phyloP scores from a whole-genome alignment of 2,329 filamentous ascomycete species.

The Epichloe sibirici region DNA sequence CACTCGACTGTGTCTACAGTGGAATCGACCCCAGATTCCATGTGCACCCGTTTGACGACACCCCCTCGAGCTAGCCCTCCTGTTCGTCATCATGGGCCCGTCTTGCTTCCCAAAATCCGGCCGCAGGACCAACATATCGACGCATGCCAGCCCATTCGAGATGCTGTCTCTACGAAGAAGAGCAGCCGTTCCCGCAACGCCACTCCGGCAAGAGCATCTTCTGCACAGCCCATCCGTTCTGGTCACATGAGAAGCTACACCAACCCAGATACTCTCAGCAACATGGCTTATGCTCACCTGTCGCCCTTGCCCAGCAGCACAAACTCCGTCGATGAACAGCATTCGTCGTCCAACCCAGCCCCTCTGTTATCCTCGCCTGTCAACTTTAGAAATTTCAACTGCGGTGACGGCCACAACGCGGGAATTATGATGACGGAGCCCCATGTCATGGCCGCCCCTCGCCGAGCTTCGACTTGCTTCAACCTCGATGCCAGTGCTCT shows the following conservation, averaged over 20 bases:
- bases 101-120: conserved; percentile 75
- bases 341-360: conserved; percentile 16
- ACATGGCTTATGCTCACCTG: conserved; percentile 23
- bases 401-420: not conserved
- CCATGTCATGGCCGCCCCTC: conserved; percentile 11
- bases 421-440: conserved; percentile 6
- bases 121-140: conserved; percentile 70
- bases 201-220: conserved; percentile 12
- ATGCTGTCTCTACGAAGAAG: conserved; percentile 1
- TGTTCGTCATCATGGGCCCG: conserved; percentile 64
- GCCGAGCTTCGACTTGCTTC: conserved; percentile 51
- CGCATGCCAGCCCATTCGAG: conserved; percentile 12
- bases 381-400: conserved; percentile 33
- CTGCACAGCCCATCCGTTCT: conserved; percentile 23
- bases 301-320: conserved; percentile 22
- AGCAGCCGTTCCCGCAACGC: conserved; percentile 4
- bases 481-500: conserved; percentile 55
- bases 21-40: conserved; percentile 47
- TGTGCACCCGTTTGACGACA: conserved; percentile 56
- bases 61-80: conserved; percentile 55
- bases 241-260: conserved; percentile 47
- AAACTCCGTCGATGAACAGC: conserved; percentile 9
- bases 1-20: conserved; percentile 48
- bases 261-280: conserved; percentile 43
- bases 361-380: conserved; percentile 58